A percentile compares a stretch with the other conserved stretches of the same genome.
Evolutionary conservation across 108 stramenopile genomes (phyloP).

Genomic region (Skeletonema costatum): DNA sequence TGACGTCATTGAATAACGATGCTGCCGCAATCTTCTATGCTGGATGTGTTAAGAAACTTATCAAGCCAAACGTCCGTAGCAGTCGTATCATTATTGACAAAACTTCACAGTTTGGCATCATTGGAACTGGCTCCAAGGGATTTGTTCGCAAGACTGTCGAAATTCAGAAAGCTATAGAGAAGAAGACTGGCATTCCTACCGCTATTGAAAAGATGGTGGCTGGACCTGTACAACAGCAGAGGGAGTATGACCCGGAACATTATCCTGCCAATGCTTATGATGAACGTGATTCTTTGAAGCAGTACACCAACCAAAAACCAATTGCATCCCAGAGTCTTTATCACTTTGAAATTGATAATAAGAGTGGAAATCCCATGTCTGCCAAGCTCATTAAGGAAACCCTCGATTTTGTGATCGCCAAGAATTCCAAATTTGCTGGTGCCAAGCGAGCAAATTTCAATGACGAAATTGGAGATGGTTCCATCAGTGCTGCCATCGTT

Average conservation of each 20-base stretch:
- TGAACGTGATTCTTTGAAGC: constrained; percentile 41
- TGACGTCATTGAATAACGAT: constrained; percentile 45
- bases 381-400: background rate
- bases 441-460: background rate
- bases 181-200: constrained; percentile 45
- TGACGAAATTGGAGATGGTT: constrained; percentile 51
- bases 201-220: constrained; percentile 48
- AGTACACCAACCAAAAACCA: constrained; percentile 26
- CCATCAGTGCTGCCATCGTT: constrained; percentile 26
- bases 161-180: constrained; percentile 27
- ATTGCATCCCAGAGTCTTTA: constrained; percentile 5
- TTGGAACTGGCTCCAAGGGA: constrained; percentile 30
- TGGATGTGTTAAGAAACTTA: constrained; percentile 28
- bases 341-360: background rate
- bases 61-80: constrained; percentile 36
- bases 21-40: constrained; percentile 35
- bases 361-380: background rate
- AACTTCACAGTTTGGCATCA: constrained; percentile 45
- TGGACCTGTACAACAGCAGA: constrained; percentile 45
- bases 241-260: constrained; percentile 45
- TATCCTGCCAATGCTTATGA: constrained; percentile 50
- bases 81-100: constrained; percentile 47
- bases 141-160: constrained; percentile 41
- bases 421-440: constrained; percentile 5
- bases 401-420: background rate